Percentiles rank a stretch among this genome's conserved stretches.
Evolutionary conservation across 2,329 filamentous ascomycete genomes (phyloP).

Genomic region (Ophiostoma piceae): DNA sequence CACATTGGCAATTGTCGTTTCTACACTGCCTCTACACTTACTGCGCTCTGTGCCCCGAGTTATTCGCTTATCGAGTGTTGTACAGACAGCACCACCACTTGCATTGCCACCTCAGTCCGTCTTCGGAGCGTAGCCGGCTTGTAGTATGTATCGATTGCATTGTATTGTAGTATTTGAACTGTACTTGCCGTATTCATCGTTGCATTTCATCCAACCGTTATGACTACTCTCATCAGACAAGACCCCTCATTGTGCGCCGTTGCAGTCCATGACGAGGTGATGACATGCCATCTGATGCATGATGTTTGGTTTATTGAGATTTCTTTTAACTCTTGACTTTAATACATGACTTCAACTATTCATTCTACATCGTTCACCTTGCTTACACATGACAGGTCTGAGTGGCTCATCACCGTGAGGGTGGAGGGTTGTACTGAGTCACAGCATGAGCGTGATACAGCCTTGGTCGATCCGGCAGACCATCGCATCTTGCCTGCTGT

Average conservation of each 20-base stretch:
- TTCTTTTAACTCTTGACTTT: too few species aligned
- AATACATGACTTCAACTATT: too few species aligned
- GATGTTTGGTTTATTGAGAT: too few species aligned
- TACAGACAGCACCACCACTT: conserved; percentile 16
- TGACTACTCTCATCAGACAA: not conserved
- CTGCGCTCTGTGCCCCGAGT: not conserved
- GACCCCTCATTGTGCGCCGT: not conserved
- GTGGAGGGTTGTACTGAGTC: conserved; percentile 20
- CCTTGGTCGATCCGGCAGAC: conserved; percentile 22
- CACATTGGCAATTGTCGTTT: not conserved
- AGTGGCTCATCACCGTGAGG: conserved; percentile 11
- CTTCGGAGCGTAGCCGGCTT: conserved; percentile 15
- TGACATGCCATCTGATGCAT: not conserved
- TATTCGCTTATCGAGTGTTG: conserved; percentile 25
- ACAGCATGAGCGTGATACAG: conserved; percentile 20
- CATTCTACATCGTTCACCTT: not conserved
- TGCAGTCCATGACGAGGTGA: conserved; percentile 2
- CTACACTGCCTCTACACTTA: not conserved
- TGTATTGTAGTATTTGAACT: not conserved
- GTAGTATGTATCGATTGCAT: not conserved
- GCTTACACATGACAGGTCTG: not conserved
- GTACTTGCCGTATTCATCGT: not conserved
- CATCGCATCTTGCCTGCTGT: conserved; percentile 13
- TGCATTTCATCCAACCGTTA: not conserved
- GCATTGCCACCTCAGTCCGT: conserved; percentile 23